phyloP scores from a whole-genome alignment of 441 rosid genomes.

The Gossypium lobatum region DNA sequence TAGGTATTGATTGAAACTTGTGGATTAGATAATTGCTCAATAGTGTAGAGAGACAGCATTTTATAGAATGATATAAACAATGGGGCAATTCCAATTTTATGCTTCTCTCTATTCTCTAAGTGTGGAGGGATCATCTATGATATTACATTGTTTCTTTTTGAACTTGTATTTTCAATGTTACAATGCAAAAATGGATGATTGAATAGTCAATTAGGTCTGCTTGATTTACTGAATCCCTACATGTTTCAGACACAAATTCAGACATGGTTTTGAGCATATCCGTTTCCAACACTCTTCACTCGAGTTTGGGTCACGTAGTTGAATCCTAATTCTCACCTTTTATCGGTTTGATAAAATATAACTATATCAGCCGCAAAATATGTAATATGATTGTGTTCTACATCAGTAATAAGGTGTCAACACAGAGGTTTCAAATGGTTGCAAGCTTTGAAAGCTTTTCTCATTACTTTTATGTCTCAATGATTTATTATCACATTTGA shows the following conservation, averaged over 20 bases:
- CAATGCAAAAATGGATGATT: slow-evolving; percentile 13
- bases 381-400: neutral
- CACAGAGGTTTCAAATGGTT: neutral
- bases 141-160: neutral
- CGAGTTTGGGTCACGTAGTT: neutral
- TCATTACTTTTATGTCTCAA: neutral
- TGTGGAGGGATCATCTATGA: neutral
- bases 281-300: neutral
- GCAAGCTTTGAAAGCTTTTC: neutral
- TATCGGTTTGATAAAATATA: neutral
- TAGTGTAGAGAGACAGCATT: slow-evolving; percentile 1
- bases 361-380: neutral
- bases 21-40: neutral
- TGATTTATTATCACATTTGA: neutral
- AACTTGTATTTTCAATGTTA: slow-evolving; percentile 9
- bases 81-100: neutral
- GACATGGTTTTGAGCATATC: neutral
- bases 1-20: neutral
- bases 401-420: neutral
- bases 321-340: neutral
- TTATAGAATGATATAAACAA: neutral
- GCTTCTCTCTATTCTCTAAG: neutral
- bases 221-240: too few species aligned
- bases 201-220: slow-evolving; percentile 11
- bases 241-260: too few species aligned